Evolutionary conservation across 345 rosid genomes (phyloP).

Genomic region (Stellera chamaejasme): DNA sequence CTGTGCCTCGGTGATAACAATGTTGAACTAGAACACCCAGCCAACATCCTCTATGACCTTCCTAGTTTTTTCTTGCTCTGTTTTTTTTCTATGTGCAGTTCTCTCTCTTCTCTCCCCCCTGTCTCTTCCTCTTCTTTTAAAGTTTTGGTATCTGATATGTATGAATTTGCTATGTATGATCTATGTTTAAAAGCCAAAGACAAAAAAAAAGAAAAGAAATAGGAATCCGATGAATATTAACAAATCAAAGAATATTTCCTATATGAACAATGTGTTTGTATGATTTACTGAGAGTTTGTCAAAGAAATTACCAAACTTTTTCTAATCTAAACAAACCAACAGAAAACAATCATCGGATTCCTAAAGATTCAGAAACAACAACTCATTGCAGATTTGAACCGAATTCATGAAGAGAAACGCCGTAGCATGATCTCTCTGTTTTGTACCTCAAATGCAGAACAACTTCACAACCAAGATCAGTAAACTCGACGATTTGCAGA

Average conservation of each 20-base stretch:
- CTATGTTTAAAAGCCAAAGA: conserved; percentile 21
- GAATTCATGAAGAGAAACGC: conserved; percentile 22
- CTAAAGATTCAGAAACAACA: conserved; percentile 33
- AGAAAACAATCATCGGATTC: conserved; percentile 94
- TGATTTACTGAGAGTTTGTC: conserved; percentile 36
- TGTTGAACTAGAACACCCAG: conserved; percentile 96
- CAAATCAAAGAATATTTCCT: conserved; percentile 24
- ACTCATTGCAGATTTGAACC: conserved; percentile 38
- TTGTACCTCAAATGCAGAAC: conserved; percentile 27
- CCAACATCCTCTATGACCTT: conserved; percentile 86
- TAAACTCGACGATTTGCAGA: conserved; percentile 22
- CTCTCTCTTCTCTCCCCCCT: conserved; percentile 58
- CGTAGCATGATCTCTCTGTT: conserved; percentile 33
- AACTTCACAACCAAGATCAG: conserved; percentile 34
- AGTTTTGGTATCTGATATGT: conserved; percentile 16
- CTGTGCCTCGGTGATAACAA: conserved; percentile 96
- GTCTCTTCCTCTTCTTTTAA: conserved; percentile 14
- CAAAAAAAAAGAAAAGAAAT: conserved; percentile 17
- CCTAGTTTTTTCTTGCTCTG: conserved; percentile 16
- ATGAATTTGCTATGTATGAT: conserved; percentile 18
- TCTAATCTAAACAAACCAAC: conserved; percentile 39
- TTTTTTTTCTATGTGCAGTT: conserved; percentile 12
- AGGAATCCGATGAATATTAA: conserved; percentile 70
- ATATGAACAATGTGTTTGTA: conserved; percentile 21
- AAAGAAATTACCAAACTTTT: conserved; percentile 45